Conservation (phyloP, 2,329 filamentous ascomycete species). For the Colletotrichum theobromicola region DNA sequence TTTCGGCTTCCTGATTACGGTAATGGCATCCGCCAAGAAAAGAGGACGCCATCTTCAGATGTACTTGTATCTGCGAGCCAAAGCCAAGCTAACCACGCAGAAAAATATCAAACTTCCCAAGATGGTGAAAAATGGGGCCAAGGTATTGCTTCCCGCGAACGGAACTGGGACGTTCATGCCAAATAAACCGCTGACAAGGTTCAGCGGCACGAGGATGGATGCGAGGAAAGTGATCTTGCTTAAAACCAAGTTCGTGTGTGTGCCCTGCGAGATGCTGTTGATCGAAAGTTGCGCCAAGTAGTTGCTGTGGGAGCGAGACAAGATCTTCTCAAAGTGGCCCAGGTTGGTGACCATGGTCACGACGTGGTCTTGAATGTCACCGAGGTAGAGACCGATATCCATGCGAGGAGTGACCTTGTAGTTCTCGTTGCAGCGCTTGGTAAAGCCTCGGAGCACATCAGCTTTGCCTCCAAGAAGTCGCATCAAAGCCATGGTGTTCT, state of each 20-base stretch:
- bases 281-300: slow-evolving; percentile 95
- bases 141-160: slow-evolving; percentile 56
- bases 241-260: slow-evolving; percentile 84
- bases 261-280: slow-evolving; percentile 87
- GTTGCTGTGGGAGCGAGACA: slow-evolving; percentile 92
- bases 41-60: slow-evolving; percentile 40
- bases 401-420: slow-evolving; percentile 94
- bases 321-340: slow-evolving; percentile 96
- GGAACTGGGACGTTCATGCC: slow-evolving; percentile 88
- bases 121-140: slow-evolving; percentile 61
- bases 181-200: slow-evolving; percentile 85
- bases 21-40: neutral
- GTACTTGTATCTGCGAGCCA: slow-evolving; percentile 50
- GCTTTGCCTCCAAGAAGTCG: slow-evolving; percentile 94
- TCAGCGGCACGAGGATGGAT: slow-evolving; percentile 94
- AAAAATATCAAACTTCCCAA: slow-evolving; percentile 59
- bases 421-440: slow-evolving; percentile 97
- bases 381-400: slow-evolving; percentile 95
- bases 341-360: slow-evolving; percentile 99
- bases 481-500: slow-evolving; percentile 93
- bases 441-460: slow-evolving; percentile 97
- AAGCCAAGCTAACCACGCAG: slow-evolving; percentile 48
- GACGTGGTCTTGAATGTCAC: slow-evolving; percentile 98
- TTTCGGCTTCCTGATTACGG: neutral
- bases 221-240: slow-evolving; percentile 95